Evolutionary conservation across 2,329 filamentous ascomycete genomes (phyloP).

Genomic region (Fusarium paranaense): DNA sequence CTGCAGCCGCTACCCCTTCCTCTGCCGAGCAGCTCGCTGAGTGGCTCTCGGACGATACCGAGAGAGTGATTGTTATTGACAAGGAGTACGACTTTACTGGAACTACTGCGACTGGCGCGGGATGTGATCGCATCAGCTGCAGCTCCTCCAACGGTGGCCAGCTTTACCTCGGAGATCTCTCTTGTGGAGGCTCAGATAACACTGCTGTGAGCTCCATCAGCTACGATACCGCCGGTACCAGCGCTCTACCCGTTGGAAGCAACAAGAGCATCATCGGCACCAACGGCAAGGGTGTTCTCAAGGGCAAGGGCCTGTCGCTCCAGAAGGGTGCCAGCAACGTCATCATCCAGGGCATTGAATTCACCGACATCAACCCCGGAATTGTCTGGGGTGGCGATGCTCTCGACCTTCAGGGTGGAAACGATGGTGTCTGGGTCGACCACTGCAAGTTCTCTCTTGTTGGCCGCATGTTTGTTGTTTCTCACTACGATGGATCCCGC

Average conservation of each 20-base stretch:
- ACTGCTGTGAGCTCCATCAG: conserved; percentile 40
- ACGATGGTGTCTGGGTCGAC: conserved; percentile 48
- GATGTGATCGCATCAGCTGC: conserved; percentile 47
- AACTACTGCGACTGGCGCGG: conserved; percentile 34
- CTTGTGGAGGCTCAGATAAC: conserved; percentile 42
- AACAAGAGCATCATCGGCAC: conserved; percentile 46
- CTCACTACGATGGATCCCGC: conserved; percentile 48
- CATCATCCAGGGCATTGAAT: conserved; percentile 62
- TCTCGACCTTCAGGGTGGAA: conserved; percentile 52
- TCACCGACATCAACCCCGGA: conserved; percentile 57
- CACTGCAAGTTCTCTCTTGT: conserved; percentile 55
- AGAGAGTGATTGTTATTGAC: conserved; percentile 41
- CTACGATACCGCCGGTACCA: conserved; percentile 43
- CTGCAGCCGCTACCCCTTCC: conserved; percentile 56
- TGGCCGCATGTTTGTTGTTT: conserved; percentile 55
- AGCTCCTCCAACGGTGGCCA: conserved; percentile 44
- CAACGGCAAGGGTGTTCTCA: conserved; percentile 42
- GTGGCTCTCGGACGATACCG: conserved; percentile 43
- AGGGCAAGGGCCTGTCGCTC: conserved; percentile 57
- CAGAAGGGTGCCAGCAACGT: conserved; percentile 59
- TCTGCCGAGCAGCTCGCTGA: conserved; percentile 57
- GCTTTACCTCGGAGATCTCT: conserved; percentile 44
- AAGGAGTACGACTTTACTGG: conserved; percentile 46
- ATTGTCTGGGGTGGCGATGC: conserved; percentile 49
- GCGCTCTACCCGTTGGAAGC: conserved; percentile 40